These are phyloP conservation scores for Russula olivacea DNA, from an alignment of 768 basidiomycete species.

Conservation along the genomic window DNA sequence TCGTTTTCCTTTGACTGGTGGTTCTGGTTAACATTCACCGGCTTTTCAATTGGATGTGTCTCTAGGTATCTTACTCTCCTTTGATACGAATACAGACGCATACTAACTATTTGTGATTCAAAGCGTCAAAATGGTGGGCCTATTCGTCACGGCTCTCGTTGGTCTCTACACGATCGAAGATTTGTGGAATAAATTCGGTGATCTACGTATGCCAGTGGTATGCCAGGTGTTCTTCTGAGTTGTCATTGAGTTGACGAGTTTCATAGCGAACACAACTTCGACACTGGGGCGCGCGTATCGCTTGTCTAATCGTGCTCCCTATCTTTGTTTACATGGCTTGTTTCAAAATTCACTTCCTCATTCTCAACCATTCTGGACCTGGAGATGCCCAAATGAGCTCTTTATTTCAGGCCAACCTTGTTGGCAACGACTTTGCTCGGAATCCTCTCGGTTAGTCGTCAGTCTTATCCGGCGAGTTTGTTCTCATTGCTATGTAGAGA, in stretches of 20 bases:
- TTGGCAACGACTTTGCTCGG: constrained; percentile 87
- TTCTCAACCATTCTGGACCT: constrained; percentile 90
- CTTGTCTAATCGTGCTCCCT: constrained; percentile 84
- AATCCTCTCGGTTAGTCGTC: constrained; percentile 71
- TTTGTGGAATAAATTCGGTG: constrained; percentile 97
- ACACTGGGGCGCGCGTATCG: constrained; percentile 86
- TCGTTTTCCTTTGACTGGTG: constrained; percentile 97
- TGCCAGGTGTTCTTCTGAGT: constrained; percentile 30
- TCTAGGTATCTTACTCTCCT: constrained; percentile 51
- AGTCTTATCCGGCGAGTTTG: background rate
- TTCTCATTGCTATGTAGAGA: constrained; percentile 42
- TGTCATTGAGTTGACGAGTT: constrained; percentile 9
- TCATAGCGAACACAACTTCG: constrained; percentile 73
- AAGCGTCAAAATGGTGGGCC: constrained; percentile 94
- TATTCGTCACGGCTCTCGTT: constrained; percentile 92
- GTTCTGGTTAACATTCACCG: constrained; percentile 90
- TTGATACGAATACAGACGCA: background rate
- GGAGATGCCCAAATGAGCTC: constrained; percentile 99
- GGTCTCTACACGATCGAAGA: constrained; percentile 97
- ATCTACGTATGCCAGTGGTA: constrained; percentile 85
- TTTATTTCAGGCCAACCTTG: constrained; percentile 93
- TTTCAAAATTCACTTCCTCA: constrained; percentile 95
- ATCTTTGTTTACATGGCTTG: constrained; percentile 87
- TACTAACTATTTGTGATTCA: background rate
- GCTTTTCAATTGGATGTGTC: constrained; percentile 93